phyloP scores from a whole-genome alignment of 495 filamentous ascomycete genomes.

The Chlorociboria aeruginascens region DNA sequence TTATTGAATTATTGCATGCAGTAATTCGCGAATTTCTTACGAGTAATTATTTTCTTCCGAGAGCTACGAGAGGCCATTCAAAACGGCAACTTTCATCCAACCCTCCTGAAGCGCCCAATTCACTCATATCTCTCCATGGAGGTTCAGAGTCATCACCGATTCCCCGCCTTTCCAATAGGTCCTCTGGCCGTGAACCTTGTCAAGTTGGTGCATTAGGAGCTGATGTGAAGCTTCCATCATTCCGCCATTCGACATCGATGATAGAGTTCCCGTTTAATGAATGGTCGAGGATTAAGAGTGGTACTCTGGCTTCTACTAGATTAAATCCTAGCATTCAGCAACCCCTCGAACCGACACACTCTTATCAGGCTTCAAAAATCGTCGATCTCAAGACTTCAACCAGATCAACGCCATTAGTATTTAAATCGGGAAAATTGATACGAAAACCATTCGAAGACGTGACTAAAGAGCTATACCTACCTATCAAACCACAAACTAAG shows the following conservation, averaged over 20 bases:
- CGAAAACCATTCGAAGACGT: slow-evolving; percentile 15
- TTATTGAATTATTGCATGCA: slow-evolving; percentile 48
- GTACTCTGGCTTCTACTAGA: slow-evolving; percentile 15
- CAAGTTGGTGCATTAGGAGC: slow-evolving; percentile 13
- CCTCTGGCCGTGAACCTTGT: too few relatives aligned
- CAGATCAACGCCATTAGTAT: not conserved
- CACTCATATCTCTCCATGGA: too few relatives aligned
- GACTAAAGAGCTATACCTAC: not conserved
- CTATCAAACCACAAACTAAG: not conserved
- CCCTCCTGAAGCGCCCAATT: too few relatives aligned
- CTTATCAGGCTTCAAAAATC: not conserved
- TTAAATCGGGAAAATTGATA: slow-evolving; percentile 4
- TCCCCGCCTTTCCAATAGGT: too few relatives aligned
- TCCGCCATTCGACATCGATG: slow-evolving; percentile 12
- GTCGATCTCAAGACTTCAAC: not conserved
- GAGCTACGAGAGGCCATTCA: not conserved
- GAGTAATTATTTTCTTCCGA: slow-evolving; percentile 42
- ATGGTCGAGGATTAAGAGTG: slow-evolving; percentile 62
- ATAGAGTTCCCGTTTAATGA: slow-evolving; percentile 36
- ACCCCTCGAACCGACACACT: not conserved
- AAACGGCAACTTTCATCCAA: not conserved
- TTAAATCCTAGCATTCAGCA: not conserved
- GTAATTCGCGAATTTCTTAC: slow-evolving; percentile 57
- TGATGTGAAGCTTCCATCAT: slow-evolving; percentile 18
- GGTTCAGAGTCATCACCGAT: too few relatives aligned